Evolutionary conservation across 2,329 filamentous ascomycete species (phyloP).

Genomic region (Septoria petroselini): DNA sequence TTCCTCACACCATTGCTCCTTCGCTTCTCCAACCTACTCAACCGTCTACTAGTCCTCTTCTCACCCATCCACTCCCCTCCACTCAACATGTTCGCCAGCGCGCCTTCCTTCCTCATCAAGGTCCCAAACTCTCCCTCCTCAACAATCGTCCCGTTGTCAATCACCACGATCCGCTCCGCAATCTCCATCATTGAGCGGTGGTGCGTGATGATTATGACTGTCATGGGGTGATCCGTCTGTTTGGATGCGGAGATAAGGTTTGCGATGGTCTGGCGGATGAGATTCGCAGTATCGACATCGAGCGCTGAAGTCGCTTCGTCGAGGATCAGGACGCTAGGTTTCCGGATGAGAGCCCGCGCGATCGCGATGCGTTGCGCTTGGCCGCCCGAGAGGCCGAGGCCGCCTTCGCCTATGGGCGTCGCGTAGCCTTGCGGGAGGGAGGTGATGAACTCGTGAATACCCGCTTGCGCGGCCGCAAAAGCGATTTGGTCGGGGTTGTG

Average conservation of each 20-base stretch:
- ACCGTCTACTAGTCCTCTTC: slow-evolving; percentile 9
- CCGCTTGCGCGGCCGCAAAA: slow-evolving; percentile 54
- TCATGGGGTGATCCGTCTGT: slow-evolving; percentile 46
- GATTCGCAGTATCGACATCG: slow-evolving; percentile 64
- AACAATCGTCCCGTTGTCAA: slow-evolving; percentile 64
- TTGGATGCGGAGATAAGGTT: slow-evolving; percentile 46
- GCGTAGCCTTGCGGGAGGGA: slow-evolving; percentile 69
- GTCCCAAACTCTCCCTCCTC: slow-evolving; percentile 66
- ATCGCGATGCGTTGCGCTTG: slow-evolving; percentile 81
- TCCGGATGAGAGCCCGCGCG: slow-evolving; percentile 70
- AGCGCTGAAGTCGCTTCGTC: slow-evolving; percentile 85
- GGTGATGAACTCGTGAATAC: slow-evolving; percentile 72
- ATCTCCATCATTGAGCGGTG: slow-evolving; percentile 80
- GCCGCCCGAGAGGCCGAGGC: slow-evolving; percentile 70
- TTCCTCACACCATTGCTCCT: slow-evolving; percentile 1
- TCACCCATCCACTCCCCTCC: slow-evolving; percentile 37
- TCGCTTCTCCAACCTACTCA: slow-evolving; percentile 8
- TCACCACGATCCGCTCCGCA: slow-evolving; percentile 68
- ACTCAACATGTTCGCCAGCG: slow-evolving; percentile 40
- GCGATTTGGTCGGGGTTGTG: slow-evolving; percentile 47
- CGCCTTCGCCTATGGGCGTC: slow-evolving; percentile 74
- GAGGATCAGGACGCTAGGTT: slow-evolving; percentile 70
- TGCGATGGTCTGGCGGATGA: slow-evolving; percentile 62
- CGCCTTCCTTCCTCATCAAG: slow-evolving; percentile 46
- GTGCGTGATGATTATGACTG: slow-evolving; percentile 80